Evolutionary conservation across 2,329 filamentous ascomycete genomes (phyloP).

Genomic region (Alternaria novae-zelandiae): DNA sequence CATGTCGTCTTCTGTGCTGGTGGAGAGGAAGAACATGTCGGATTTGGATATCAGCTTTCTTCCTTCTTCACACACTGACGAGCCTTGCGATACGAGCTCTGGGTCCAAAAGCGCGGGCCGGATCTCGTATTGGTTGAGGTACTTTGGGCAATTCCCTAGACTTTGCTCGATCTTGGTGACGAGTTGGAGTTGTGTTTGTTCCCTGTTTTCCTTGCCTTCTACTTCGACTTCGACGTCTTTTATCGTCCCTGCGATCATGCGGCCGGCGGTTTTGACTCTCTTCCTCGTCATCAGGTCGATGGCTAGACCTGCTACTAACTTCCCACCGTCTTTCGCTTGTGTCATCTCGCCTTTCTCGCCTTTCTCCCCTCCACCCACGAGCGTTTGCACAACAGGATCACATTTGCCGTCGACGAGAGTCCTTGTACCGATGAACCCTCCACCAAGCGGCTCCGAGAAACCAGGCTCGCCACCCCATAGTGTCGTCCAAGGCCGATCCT

Average conservation of each 20-base stretch:
- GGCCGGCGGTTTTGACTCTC: constrained; percentile 75
- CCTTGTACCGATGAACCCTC: constrained; percentile 68
- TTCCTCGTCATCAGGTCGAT: constrained; percentile 71
- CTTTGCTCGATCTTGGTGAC: constrained; percentile 74
- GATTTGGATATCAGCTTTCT: constrained; percentile 66
- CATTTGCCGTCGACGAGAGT: constrained; percentile 64
- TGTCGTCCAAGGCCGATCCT: constrained; percentile 75
- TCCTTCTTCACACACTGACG: constrained; percentile 61
- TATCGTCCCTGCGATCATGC: constrained; percentile 69
- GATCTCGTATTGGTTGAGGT: constrained; percentile 77
- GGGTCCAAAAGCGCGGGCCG: constrained; percentile 62
- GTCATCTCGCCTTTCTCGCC: constrained; percentile 55
- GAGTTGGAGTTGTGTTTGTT: constrained; percentile 59
- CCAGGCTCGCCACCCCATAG: constrained; percentile 77
- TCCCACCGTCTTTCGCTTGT: constrained; percentile 38
- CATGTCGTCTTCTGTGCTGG: constrained; percentile 69
- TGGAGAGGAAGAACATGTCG: constrained; percentile 82
- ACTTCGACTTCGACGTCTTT: constrained; percentile 41
- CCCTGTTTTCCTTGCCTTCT: constrained; percentile 21
- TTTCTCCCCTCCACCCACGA: constrained; percentile 59
- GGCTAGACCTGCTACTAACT: constrained; percentile 67
- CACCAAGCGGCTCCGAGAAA: constrained; percentile 68
- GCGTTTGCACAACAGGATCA: constrained; percentile 73
- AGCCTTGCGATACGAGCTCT: constrained; percentile 55
- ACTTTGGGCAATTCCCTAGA: constrained; percentile 85